A percentile compares a stretch with the other conserved stretches of the same genome.
phyloP scores from a whole-genome alignment of 2,329 filamentous ascomycete species.

The Dothideomycetidae sp. region DNA sequence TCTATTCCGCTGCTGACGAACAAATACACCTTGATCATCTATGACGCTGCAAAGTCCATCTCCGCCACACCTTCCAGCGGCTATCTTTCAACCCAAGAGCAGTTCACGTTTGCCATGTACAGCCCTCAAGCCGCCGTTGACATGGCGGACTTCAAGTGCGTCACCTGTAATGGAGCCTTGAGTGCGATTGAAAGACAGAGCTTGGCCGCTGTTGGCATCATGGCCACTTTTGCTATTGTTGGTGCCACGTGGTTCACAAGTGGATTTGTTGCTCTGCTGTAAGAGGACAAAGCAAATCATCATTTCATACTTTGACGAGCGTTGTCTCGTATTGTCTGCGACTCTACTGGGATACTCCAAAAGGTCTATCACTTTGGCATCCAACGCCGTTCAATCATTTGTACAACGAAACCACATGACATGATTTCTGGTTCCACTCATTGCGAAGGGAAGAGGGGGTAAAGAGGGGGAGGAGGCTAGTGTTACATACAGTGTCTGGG shows the following conservation, averaged over 20 bases:
- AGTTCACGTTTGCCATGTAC: slow-evolving; percentile 51
- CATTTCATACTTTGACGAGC: slow-evolving; percentile 1
- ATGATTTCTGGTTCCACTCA: no score
- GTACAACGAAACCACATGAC: background rate
- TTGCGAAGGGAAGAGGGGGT: no score
- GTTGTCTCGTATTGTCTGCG: no score
- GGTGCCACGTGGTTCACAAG: slow-evolving; percentile 16
- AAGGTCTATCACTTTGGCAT: background rate
- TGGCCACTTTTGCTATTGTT: slow-evolving; percentile 44
- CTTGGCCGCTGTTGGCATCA: slow-evolving; percentile 38
- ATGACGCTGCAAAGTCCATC: slow-evolving; percentile 41
- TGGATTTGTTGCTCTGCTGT: background rate
- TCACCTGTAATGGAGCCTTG: slow-evolving; percentile 42
- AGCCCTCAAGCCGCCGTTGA: slow-evolving; percentile 37
- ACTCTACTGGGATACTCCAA: background rate
- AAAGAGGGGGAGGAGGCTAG: no score
- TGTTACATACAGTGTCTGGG: no score
- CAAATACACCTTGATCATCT: slow-evolving; percentile 49
- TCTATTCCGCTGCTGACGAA: slow-evolving; percentile 41
- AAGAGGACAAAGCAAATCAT: background rate
- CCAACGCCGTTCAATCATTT: background rate
- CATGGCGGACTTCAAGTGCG: slow-evolving; percentile 32
- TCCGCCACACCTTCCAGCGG: slow-evolving; percentile 40
- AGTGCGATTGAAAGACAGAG: slow-evolving; percentile 41
- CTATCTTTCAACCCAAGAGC: slow-evolving; percentile 37